Conservation (phyloP, 768 basidiomycete genomes). For the Steccherinum ochraceum region DNA sequence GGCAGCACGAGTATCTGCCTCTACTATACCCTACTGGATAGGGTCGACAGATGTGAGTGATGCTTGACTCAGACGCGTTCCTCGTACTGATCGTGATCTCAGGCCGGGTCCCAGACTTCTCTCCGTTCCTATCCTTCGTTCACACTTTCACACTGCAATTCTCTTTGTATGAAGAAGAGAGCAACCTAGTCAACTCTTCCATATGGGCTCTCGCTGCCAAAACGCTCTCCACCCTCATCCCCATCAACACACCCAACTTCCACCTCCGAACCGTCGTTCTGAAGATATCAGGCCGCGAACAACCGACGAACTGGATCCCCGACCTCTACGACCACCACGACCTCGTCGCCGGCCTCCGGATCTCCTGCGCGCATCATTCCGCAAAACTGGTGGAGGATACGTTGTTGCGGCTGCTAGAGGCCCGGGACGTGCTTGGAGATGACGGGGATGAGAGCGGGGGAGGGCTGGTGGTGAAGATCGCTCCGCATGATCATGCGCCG, state of each 20-base stretch:
- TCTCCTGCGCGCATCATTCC: not conserved
- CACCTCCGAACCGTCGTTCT: not conserved
- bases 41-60: not conserved
- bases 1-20: not conserved
- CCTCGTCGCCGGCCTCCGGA: not conserved
- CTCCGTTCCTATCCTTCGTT: not conserved
- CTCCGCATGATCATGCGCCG: not conserved
- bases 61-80: no score
- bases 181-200: not conserved
- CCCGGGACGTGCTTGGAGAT: not conserved
- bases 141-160: not conserved
- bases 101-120: not conserved
- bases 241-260: not conserved
- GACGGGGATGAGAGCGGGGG: not conserved
- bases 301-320: not conserved
- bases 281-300: not conserved
- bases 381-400: not conserved
- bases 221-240: not conserved
- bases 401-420: not conserved
- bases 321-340: not conserved
- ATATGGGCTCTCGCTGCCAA: not conserved
- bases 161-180: not conserved
- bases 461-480: not conserved
- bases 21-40: not conserved
- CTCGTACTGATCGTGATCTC: not conserved